Base-by-base conservation (phyloP, 1,139 yeast species). In the Yamadazyma pseudoaaseri region DNA sequence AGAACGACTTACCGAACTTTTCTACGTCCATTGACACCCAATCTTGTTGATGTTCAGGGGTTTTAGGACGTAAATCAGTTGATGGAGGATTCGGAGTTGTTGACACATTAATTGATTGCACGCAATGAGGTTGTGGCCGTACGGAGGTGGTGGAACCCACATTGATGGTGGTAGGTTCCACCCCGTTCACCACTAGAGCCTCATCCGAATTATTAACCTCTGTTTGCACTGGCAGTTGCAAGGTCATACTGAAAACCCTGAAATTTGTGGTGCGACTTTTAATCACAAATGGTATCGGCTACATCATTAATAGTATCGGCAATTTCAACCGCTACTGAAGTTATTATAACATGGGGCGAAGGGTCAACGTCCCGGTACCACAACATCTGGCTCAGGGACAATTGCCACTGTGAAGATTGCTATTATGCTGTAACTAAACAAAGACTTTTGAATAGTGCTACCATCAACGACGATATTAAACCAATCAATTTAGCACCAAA, bases 301-400 rank as follows among this genome's bases (percentile, higher is more conserved):
- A n/a, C n/a, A n/a, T n/a, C n/a, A n/a, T n/a, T n/a, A n/a, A n/a
- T n/a, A n/a, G n/a, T n/a, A n/a, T n/a, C n/a, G n/a, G n/a, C n/a
- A n/a, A n/a, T n/a, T n/a, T n/a, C n/a, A 11, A 11, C 11, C 10
- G 12, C 7, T 9, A 6, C 11, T 6, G 27, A 36, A 31, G 17
- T 39, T 16, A 23, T 26, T 12, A 36, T 42, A 10, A 23, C 26
- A 3, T 45, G 48, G 50, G 29, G 22, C 15, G 31, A 39, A 9
- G 40, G 37, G 12, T 11, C 29, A 10, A 16, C 25, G 4, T 49
- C 62, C 7, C 43, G 29, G 13, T 70, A 45, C 52, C 83, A 79
- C 53, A 56, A 71, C 53, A 65, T 82, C 36, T 82, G 89, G 89
- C 64, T 83, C 20, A 62, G 90, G 33, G 92, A 83, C 54, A 73